Evolutionary conservation across 768 basidiomycete species (phyloP), one percentile per base, ranked within the genome.

Genomic region (Russula griseocarnosa): DNA sequence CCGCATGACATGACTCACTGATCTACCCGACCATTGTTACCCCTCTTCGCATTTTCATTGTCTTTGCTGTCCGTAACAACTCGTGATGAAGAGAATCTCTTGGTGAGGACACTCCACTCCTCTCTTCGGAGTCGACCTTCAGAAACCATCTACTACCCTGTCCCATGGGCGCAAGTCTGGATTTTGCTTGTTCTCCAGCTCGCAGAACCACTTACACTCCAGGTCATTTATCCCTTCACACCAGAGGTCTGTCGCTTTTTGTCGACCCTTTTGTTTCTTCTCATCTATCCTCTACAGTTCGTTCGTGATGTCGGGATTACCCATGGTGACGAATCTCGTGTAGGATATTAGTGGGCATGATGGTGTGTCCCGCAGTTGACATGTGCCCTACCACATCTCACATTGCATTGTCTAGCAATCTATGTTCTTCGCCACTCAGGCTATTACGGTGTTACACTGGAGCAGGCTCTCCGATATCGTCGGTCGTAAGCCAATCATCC

Each of bases 331-430:
- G 86, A 90, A 70, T 82, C 82, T 3, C 78, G 80, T 65, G 86
- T 92, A 14, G 88, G 87, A 51, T 86, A 88, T 71, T 90, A 90
- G 88, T 88, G 55, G 89, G 88, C n/a, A 68, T 89, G 9, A 76
- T 92, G 80, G 89, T 88, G 47, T 44, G 79, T 71, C 8, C 7
- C 42, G 28, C 36, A 5, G 40, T 34, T 11, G 49, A 38, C 26
- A 60, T 46, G 34, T 11, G n/a, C n/a, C n/a, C 6, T 49, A 46
- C 16, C 30, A 9, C 13, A 11, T 59, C 65, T 53, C 32, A 58
- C 32, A 40, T 73, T 47, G 68, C 55, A 10, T 56, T 38, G 0
- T 42, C 5, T 64, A 92, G 90, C 84, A 89, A 79, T 91, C 90
- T 0, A 69, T 89, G 16, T 92, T 90, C 74, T 92, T 86, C 67